Evolutionary conservation across 352 stramenopile species (phyloP).

Genomic region (Phytopythium mirpurense): DNA sequence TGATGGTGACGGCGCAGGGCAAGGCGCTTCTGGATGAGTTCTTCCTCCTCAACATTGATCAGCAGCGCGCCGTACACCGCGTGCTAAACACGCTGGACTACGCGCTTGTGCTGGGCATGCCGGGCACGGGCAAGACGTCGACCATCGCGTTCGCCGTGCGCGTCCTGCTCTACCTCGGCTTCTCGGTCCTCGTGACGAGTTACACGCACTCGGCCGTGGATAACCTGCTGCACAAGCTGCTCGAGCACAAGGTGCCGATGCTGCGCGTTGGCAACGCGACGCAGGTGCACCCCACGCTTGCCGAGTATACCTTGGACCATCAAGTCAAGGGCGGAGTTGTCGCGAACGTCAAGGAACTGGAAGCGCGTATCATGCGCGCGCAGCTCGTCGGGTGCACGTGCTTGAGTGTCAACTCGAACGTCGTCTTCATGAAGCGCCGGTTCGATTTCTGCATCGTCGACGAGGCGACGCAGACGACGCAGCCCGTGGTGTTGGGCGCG

Average conservation of each 20-base stretch:
- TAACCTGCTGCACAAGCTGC: constrained; percentile 94
- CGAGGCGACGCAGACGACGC: constrained; percentile 97
- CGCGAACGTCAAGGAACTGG: constrained; percentile 38
- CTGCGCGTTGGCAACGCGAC: constrained; percentile 65
- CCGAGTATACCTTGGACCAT: constrained; percentile 45
- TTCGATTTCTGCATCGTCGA: constrained; percentile 99
- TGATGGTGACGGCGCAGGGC: constrained; percentile 9
- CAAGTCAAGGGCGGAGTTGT: constrained; percentile 23
- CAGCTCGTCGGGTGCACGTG: constrained; percentile 75
- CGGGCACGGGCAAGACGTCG: constrained; percentile 95
- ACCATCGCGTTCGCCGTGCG: constrained; percentile 94
- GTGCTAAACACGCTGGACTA: constrained; percentile 92
- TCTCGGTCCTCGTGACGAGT: constrained; percentile 94
- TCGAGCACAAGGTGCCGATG: constrained; percentile 49
- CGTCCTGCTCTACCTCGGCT: constrained; percentile 87
- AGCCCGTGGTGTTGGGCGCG: constrained; percentile 93
- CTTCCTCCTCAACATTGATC: constrained; percentile 65
- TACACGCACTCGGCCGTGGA: constrained; percentile 99
- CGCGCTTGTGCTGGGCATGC: constrained; percentile 92
- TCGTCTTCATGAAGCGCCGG: constrained; percentile 73
- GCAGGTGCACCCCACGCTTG: constrained; percentile 71
- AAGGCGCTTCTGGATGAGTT: constrained; percentile 45
- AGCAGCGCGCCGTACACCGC: constrained; percentile 62
- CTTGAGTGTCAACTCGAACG: constrained; percentile 67
- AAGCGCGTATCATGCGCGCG: constrained; percentile 38